These are phyloP conservation scores for Gonapodya prolifera DNA, from an alignment of 192 early-diverging fungal genomes.

Conservation along the genomic window DNA sequence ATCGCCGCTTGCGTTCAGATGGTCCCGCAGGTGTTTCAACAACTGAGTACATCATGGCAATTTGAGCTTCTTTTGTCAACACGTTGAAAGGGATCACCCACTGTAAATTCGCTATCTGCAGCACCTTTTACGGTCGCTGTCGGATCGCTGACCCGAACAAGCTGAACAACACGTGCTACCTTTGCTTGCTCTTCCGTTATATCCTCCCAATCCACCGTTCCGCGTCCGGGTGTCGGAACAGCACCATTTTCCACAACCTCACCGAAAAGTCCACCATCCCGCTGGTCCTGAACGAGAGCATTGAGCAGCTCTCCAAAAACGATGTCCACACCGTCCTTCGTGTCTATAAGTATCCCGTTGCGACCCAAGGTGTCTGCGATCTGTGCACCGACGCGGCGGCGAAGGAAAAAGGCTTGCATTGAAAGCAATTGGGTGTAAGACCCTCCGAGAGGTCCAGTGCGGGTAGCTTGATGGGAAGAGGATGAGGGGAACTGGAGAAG, in stretches of 20 bases:
- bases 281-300: conserved; percentile 70
- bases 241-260: conserved; percentile 14
- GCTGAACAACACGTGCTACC: conserved; percentile 53
- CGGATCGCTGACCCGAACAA: conserved; percentile 20
- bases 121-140: conserved; percentile 42
- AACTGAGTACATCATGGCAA: conserved; percentile 39
- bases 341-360: conserved; percentile 33
- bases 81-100: conserved; percentile 12
- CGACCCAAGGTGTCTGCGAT: conserved; percentile 40
- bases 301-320: conserved; percentile 64
- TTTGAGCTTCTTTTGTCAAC: conserved; percentile 6
- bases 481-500: conserved; percentile 41
- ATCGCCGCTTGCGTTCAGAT: conserved; percentile 78
- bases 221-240: background rate
- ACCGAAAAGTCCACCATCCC: conserved; percentile 52
- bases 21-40: conserved; percentile 66
- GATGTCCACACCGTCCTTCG: conserved; percentile 62
- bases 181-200: conserved; percentile 83
- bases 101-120: conserved; percentile 64
- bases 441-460: conserved; percentile 36
- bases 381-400: conserved; percentile 68
- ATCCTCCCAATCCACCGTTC: conserved; percentile 67
- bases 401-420: conserved; percentile 68
- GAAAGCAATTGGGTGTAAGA: conserved; percentile 76
- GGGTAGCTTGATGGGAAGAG: conserved; percentile 26